Conservation (phyloP, 306 rosid species). For the Vigna trinervia region DNA sequence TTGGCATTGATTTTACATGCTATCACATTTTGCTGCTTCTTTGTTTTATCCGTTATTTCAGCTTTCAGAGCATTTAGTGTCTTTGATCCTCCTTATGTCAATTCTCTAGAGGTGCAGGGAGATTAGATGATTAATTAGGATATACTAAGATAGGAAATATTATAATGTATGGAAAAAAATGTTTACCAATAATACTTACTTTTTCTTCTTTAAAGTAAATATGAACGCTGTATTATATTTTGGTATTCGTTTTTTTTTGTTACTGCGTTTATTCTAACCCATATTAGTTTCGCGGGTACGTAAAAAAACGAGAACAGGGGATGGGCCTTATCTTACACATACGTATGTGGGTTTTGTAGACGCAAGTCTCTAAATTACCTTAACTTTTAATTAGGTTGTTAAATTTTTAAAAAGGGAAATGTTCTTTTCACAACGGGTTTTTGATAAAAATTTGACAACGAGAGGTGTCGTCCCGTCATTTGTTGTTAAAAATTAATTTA, state of each 20-base stretch:
- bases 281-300: not conserved
- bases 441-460: too few species aligned
- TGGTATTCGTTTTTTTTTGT: not conserved
- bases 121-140: conserved; percentile 39
- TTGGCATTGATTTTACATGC: conserved; percentile 68
- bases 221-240: not conserved
- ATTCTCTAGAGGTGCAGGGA: conserved; percentile 50
- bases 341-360: too few species aligned
- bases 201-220: not conserved
- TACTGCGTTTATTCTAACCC: not conserved
- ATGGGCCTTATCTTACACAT: too few species aligned
- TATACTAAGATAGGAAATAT: not conserved
- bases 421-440: too few species aligned
- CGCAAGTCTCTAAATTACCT: too few species aligned
- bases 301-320: too few species aligned
- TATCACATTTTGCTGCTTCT: conserved; percentile 63
- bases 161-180: not conserved
- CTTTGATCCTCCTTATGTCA: conserved; percentile 65
- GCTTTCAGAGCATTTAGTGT: conserved; percentile 74
- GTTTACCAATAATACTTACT: not conserved
- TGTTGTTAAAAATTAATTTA: too few species aligned
- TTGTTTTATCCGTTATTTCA: conserved; percentile 72
- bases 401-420: too few species aligned
- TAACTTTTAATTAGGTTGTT: too few species aligned
- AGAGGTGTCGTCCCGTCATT: too few species aligned